These are phyloP conservation scores for Penicillium palitans DNA, from an alignment of 2,329 filamentous ascomycete genomes.

Conservation along the genomic window DNA sequence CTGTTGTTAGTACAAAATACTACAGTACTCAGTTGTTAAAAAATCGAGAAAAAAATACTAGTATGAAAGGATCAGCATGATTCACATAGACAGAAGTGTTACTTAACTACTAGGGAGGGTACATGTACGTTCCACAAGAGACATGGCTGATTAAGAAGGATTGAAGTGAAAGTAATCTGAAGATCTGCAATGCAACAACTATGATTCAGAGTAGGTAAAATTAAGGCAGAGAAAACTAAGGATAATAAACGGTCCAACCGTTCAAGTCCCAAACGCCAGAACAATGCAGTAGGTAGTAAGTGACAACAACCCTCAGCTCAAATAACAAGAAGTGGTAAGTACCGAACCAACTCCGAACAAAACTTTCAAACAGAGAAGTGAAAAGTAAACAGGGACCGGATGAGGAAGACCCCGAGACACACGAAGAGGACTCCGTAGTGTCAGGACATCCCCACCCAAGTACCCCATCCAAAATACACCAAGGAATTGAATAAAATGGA, in stretches of 20 bases:
- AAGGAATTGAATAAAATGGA: slow-evolving; percentile 6
- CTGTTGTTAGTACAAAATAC: too few relatives aligned
- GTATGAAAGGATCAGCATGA: too few relatives aligned
- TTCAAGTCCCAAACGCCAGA: slow-evolving; percentile 28
- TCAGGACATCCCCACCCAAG: background rate
- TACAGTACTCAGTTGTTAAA: too few relatives aligned
- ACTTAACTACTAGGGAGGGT: too few relatives aligned
- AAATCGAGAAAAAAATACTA: too few relatives aligned
- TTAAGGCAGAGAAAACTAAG: background rate
- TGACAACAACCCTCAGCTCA: slow-evolving; percentile 24
- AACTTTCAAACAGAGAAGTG: slow-evolving; percentile 6
- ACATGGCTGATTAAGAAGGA: background rate
- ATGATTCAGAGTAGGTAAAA: background rate
- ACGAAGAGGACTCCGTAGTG: background rate
- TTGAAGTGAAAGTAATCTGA: background rate
- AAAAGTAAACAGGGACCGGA: background rate
- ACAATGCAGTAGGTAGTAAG: slow-evolving; percentile 28
- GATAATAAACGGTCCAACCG: slow-evolving; percentile 6
- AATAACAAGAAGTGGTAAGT: slow-evolving; percentile 11
- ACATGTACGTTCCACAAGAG: background rate
- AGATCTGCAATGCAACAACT: background rate
- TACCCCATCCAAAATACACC: slow-evolving; percentile 8
- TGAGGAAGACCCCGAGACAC: background rate
- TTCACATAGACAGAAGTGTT: too few relatives aligned
- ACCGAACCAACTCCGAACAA: slow-evolving; percentile 13